Evolutionary conservation across 2,329 filamentous ascomycete genomes (phyloP).

Genomic region (Thelonectria blattea): DNA sequence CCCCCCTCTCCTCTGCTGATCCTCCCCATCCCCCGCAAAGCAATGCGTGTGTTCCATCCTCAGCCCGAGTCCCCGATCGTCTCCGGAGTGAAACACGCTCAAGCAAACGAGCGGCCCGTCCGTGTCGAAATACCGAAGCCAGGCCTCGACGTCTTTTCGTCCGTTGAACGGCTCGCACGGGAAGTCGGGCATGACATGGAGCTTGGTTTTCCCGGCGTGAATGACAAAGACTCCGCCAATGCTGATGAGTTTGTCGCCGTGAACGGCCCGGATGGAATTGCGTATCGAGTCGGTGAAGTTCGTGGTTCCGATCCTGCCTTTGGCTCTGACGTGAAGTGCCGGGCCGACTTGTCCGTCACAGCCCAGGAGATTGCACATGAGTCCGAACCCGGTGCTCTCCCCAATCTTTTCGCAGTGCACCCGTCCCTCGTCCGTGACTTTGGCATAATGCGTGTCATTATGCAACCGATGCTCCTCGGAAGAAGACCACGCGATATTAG

Average conservation of each 20-base stretch:
- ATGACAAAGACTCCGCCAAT: slow-evolving; percentile 51
- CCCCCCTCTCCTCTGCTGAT: slow-evolving; percentile 44
- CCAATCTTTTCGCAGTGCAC: slow-evolving; percentile 31
- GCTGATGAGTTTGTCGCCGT: slow-evolving; percentile 45
- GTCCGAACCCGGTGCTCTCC: slow-evolving; percentile 42
- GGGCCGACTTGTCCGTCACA: slow-evolving; percentile 42
- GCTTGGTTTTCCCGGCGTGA: slow-evolving; percentile 43
- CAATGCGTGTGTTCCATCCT: slow-evolving; percentile 57
- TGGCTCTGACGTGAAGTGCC: slow-evolving; percentile 45
- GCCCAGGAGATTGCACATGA: slow-evolving; percentile 53
- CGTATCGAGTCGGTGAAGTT: slow-evolving; percentile 46
- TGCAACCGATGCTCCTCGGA: slow-evolving; percentile 24
- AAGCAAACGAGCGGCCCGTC: slow-evolving; percentile 47
- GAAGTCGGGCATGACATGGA: slow-evolving; percentile 55
- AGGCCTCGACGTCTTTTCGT: slow-evolving; percentile 41
- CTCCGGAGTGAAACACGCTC: slow-evolving; percentile 49
- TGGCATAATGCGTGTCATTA: slow-evolving; percentile 41
- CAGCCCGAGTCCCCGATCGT: slow-evolving; percentile 44
- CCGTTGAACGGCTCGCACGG: slow-evolving; percentile 41
- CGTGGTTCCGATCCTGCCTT: slow-evolving; percentile 29
- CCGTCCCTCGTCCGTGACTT: slow-evolving; percentile 32
- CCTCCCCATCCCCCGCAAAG: slow-evolving; percentile 39
- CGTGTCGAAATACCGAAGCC: slow-evolving; percentile 49
- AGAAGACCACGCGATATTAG: slow-evolving; percentile 44
- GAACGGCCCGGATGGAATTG: slow-evolving; percentile 37